Evolutionary conservation across 2,329 filamentous ascomycete genomes (phyloP), one percentile per base, ranked within the genome.

Genomic region (Penicillium palitans): DNA sequence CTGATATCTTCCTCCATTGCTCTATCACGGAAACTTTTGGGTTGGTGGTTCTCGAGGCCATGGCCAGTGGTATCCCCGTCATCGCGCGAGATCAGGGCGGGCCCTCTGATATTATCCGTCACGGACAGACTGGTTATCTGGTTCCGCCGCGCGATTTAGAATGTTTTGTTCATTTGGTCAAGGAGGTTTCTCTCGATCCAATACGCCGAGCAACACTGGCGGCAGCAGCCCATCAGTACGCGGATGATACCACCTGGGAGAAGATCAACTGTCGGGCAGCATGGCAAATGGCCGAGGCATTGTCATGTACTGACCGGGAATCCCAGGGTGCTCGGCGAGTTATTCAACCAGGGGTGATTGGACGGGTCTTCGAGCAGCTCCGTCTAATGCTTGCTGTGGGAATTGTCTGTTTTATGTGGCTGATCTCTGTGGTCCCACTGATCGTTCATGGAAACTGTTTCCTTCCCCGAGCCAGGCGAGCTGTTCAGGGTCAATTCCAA

Each of bases 11-110:
- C 68, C 73, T 90, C 15, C 87, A 90, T 74, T 89, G 86, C 73
- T 90, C 85, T 24, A 78, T 90, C 57, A 90, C 87, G 0, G 87
- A 90, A 72, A 90, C 87, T 0, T 90, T 90, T 70, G 87, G 87
- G 0, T 77, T 90, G 10, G 87, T 90, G 0, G 87, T 90, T 1
- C 76, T 90, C 2, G 87, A 90, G 72, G 84, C 85, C 3, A 89
- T 90, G 87, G 87, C 87, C 0, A 88, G 86, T 61, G 86, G 87
- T 3, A 80, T 90, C 2, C 87, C 87, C 0, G 87, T 90, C 25
- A 79, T 90, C 52, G 87, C 87, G 3, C 81, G 88, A 46, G 86
- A 90, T 65, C 85, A 88, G 68, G 87, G 87, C 10, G 87, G 88
- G 0, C 87, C 87, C 0, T 87, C 84, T 37, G 87, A 90, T 67